Evolutionary conservation across 2,329 filamentous ascomycete species (phyloP), one percentile per base, ranked within the genome.

Genomic region (Cercospora sojina): DNA sequence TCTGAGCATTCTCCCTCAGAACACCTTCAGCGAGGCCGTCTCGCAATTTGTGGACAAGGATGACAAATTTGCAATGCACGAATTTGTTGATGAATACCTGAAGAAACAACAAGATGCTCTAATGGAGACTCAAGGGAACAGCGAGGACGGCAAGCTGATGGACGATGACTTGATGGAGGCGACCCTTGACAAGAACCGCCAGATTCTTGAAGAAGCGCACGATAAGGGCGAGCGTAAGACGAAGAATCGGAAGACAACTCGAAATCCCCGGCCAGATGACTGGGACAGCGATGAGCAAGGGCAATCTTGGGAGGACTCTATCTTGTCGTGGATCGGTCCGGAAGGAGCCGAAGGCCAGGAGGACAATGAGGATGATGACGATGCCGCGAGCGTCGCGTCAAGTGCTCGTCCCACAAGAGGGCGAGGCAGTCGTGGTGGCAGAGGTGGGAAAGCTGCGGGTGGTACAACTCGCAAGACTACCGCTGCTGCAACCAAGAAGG

Each of bases 221-320:
- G 83, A 85, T 12, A 86, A 85, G 16, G 91, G 91, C 2, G 80
- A 85, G 62, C 76, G 88, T 43, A 88, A 85, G 78, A 81, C 80
- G 41, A 74, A 79, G 51, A 84, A 83, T 72, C 86, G 83, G 64
- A 72, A 72, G 61, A 68, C 61, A 10, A 72, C 64, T 27, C 55
- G 73, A 67, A 94, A 74, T 76, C 89, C 91, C 0, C 91, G 89
- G 76, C 94, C 94, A 1, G 85, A 87, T 10, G 84, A 83, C 2
- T 98, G 93, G 93, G 92, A 98, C 75, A 91, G 88, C n/a, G 94
- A 98, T 70, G 81, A 93, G 27, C 90, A 97, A 59, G 95, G 93
- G 0, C 84, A 85, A 59, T 31, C 59, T 23, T 98, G 94, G 93
- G 90, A 90, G 67, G 90, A 95, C 57, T 88, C 92, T 66, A 31